Evolutionary conservation across 1,284 basidiomycete species (phyloP), one percentile per base, ranked within the genome.

Genomic region (Coniferiporia weirii): DNA sequence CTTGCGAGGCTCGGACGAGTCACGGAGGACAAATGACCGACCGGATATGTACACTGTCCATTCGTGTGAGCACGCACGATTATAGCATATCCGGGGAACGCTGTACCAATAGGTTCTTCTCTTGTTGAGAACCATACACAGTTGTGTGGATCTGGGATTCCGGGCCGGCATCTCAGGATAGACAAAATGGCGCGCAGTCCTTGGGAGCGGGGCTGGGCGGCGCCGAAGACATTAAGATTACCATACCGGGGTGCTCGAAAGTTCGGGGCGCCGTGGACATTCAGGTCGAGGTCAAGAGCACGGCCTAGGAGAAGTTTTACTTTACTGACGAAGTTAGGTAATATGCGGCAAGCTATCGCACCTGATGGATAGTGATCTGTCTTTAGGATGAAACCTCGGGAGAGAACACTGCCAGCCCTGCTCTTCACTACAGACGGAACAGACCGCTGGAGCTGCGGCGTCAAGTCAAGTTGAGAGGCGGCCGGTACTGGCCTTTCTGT

Each of bases 11-110:
- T 89, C 85, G 12, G 91, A 83, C 0, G 91, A 86, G 71, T 99
- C 96, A 52, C 97, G 83, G n/a, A 99, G 79, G 12, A 99, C 96
- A 67, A 97, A 99, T 0, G 97, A 95, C 34, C 95, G 83, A 10
- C 93, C 93, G 56, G 93, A 95, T 61, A 98, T 95, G 68, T 95
- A 95, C 45, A 96, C 85, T 82, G 73, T 60, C 68, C 60, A 61
- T 51, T 61, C 32, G 69, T 69, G 68, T 40, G 45, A 63, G 27
- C 8, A 56, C 56, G 63, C 44, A 66, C 20, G 22, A 20, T n/a
- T 46, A 13, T 27, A 4, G 22, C n/a, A 17, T 17, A 20, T 10
- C 20, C 27, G 17, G 19, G 19, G 8, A 48, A 12, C 49, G 10
- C 74, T 81, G 51, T 69, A 89, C 89, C 82, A 63, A 91, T 82